Conservation (phyloP, 352 stramenopile species). For the Phytophthora agathidicida region DNA sequence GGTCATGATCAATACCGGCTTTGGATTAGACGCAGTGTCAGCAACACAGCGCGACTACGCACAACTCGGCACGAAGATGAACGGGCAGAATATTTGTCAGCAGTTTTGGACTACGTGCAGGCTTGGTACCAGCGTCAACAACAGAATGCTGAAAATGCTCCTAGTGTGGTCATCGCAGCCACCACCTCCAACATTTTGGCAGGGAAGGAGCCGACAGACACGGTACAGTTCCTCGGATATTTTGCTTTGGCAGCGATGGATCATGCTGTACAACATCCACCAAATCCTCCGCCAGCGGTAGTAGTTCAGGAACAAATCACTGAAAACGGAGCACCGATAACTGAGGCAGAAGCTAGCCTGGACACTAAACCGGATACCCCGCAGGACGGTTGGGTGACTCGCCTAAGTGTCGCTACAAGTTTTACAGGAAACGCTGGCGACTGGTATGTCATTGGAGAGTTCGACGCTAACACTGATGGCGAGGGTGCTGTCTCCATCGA, state of each 20-base stretch:
- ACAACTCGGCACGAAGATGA: conserved; percentile 76
- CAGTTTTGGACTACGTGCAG: conserved; percentile 79
- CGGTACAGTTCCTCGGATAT: conserved; percentile 77
- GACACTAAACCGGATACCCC: conserved; percentile 5
- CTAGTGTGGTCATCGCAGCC: conserved; percentile 60
- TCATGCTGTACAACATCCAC: conserved; percentile 45
- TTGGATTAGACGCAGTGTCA: conserved; percentile 27
- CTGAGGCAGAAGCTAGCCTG: neutral
- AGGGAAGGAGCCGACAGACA: conserved; percentile 78
- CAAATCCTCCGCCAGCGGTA: neutral
- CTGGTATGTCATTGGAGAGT: conserved; percentile 66
- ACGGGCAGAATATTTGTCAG: conserved; percentile 74
- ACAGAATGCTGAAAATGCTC: conserved; percentile 14
- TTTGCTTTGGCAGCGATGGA: conserved; percentile 65
- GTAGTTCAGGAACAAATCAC: neutral
- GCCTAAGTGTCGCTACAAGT: conserved; percentile 61
- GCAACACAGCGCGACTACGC: conserved; percentile 65
- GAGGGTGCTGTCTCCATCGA: conserved; percentile 37
- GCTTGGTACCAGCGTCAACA: conserved; percentile 49
- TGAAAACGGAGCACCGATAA: neutral
- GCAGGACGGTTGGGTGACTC: conserved; percentile 63
- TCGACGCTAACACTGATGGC: conserved; percentile 60
- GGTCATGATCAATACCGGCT: conserved; percentile 74
- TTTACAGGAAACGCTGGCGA: conserved; percentile 53
- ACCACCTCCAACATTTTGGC: conserved; percentile 81